Conservation (phyloP, 768 basidiomycete species). For the Rhodosporidiobolus sp. region DNA sequence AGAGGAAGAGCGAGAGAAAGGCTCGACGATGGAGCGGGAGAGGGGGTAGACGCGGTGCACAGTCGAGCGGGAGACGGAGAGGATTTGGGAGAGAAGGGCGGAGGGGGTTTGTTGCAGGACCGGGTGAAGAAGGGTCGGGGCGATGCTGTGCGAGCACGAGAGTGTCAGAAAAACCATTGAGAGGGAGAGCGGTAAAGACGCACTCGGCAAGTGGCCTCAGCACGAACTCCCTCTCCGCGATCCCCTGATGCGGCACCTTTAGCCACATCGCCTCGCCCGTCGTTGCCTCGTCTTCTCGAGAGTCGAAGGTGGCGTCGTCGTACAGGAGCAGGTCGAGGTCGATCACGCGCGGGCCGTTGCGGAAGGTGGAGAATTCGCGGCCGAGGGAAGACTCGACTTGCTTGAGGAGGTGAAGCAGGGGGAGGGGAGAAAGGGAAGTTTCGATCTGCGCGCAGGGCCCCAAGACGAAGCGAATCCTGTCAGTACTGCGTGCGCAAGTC, state of each 20-base stretch:
- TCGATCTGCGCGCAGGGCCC: constrained; percentile 68
- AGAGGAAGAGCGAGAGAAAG: constrained; percentile 38
- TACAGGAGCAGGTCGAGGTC: constrained; percentile 86
- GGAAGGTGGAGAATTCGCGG: constrained; percentile 64
- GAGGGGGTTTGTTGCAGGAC: constrained; percentile 54
- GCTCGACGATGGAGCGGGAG: constrained; percentile 49
- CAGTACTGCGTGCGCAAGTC: not conserved
- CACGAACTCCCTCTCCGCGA: constrained; percentile 87
- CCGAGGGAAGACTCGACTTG: constrained; percentile 70
- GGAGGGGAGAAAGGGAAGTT: constrained; percentile 63
- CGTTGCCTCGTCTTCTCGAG: constrained; percentile 52
- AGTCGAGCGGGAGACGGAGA: constrained; percentile 46
- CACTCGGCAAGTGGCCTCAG: constrained; percentile 83
- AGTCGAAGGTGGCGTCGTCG: constrained; percentile 61
- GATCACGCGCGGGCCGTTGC: constrained; percentile 82
- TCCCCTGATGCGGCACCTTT: constrained; percentile 75
- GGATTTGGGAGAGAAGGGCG: constrained; percentile 42
- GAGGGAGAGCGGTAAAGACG: constrained; percentile 45
- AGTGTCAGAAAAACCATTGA: not conserved
- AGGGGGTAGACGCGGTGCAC: constrained; percentile 76
- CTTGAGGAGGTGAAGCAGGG: constrained; percentile 66
- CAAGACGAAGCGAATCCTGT: too few species aligned
- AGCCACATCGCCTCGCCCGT: constrained; percentile 60
- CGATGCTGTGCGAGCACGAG: constrained; percentile 59
- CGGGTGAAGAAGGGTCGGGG: constrained; percentile 72